Base-by-base conservation (phyloP, 2,329 filamentous ascomycete species). In the Podosphaera xanthii region DNA sequence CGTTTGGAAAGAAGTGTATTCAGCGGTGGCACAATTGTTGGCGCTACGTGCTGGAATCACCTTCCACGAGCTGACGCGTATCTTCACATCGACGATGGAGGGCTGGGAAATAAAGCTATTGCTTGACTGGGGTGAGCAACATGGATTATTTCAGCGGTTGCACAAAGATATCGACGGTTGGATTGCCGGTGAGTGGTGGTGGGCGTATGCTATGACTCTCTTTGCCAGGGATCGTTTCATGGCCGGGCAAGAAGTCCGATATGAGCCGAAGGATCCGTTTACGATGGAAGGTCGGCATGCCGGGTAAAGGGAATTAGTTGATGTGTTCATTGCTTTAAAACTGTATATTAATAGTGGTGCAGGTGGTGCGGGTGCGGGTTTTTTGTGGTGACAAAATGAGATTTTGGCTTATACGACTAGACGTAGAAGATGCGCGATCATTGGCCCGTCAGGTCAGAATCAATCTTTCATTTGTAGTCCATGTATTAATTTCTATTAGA, bases 131-230 rank as follows among this genome's bases (percentile, higher is more conserved):
- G 77, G 78, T 3, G 72, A 72, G 61, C 63, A 71, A 34, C 71
- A 76, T 1, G 81, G 66, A 0, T 4, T 68, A 4, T 65, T 67
- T 36, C 54, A 59, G 33, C 61, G 71, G 31, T 71, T 77, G 2
- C 69, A 74, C 42, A 68, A 72, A 22, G 65, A 65, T 54, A 71
- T 70, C 54, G 67, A 70, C 57, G 75, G 72, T 0, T 74, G 73
- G 58, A 74, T 69, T 4, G 75, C 78, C 2, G 72, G 71, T 33
- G 81, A 84, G 67, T 84, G 81, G 82, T 86, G 83, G 83, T 86
- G 82, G 79, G 67, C 82, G 58, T 58, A 58, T 34, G 56, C 56
- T 22, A 58, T 58, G 56, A 31, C 30, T 7, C 38, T 58, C 30
- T 49, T 49, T 49, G 56, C 56, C 0, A 14, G 49, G 6, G 56